Evolutionary conservation across 192 early-diverging fungal genomes (phyloP).

Genomic region (Coemansia sp.): DNA sequence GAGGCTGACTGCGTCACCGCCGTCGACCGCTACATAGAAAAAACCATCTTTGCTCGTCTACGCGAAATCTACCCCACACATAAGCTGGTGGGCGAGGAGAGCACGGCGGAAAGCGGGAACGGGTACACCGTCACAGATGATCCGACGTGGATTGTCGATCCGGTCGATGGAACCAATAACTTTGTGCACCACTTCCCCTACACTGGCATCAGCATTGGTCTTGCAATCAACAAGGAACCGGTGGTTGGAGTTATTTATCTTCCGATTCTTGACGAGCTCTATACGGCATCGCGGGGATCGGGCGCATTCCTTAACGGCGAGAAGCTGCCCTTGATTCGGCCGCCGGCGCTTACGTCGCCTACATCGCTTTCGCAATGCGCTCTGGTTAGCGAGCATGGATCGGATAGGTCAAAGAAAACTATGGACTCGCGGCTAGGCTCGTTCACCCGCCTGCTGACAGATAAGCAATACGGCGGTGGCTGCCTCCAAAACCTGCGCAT

Average conservation of each 20-base stretch:
- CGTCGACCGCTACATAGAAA: constrained; percentile 80
- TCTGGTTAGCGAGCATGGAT: constrained; percentile 84
- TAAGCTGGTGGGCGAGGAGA: constrained; percentile 89
- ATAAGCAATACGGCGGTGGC: constrained; percentile 48
- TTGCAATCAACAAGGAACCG: constrained; percentile 67
- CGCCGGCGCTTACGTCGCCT: constrained; percentile 55
- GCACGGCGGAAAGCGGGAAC: constrained; percentile 54
- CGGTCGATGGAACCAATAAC: constrained; percentile 76
- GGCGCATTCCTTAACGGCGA: constrained; percentile 40
- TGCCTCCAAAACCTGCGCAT: constrained; percentile 70
- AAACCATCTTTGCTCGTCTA: constrained; percentile 61
- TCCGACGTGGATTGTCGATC: constrained; percentile 91
- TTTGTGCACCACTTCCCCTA: constrained; percentile 76
- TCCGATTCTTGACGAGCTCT: constrained; percentile 83
- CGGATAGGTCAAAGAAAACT: constrained; percentile 54
- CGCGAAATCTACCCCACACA: constrained; percentile 60
- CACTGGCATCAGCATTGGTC: constrained; percentile 80
- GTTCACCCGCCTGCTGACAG: constrained; percentile 61
- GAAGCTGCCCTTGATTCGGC: constrained; percentile 58
- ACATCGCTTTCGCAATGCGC: constrained; percentile 64
- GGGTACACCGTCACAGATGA: constrained; percentile 59
- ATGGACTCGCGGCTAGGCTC: constrained; percentile 67
- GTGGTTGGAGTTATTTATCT: constrained; percentile 90
- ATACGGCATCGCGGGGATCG: constrained; percentile 31
- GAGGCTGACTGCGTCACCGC: constrained; percentile 63